Conservation (phyloP, 805 yeast genomes). For the Candida peoriensis region DNA sequence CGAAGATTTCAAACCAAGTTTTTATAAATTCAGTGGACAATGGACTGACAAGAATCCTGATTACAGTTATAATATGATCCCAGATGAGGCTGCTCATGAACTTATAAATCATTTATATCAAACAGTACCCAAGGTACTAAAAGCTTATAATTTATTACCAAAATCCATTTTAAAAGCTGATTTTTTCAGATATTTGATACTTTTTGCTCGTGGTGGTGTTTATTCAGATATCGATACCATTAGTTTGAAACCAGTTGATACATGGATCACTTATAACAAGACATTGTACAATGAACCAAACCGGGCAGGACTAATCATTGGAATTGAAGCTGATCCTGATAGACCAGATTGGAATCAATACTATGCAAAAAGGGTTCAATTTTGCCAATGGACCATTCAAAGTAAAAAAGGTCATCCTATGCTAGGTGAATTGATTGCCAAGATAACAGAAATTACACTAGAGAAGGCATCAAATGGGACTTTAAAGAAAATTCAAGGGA, state of each 20-base stretch:
- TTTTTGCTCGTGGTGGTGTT: slow-evolving; percentile 89
- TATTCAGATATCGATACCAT: slow-evolving; percentile 89
- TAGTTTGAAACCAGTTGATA: slow-evolving; percentile 61
- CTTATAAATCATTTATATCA: slow-evolving; percentile 52
- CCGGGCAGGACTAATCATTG: slow-evolving; percentile 74
- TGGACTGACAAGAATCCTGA: slow-evolving; percentile 66
- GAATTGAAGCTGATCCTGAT: slow-evolving; percentile 97
- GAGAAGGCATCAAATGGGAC: slow-evolving; percentile 42
- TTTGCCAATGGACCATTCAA: slow-evolving; percentile 96
- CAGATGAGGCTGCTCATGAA: slow-evolving; percentile 62
- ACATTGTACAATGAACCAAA: slow-evolving; percentile 14
- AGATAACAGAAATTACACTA: slow-evolving; percentile 72
- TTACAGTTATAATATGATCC: slow-evolving; percentile 65
- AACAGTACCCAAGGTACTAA: slow-evolving; percentile 69
- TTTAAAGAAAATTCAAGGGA: slow-evolving; percentile 45
- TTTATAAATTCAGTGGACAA: slow-evolving; percentile 43
- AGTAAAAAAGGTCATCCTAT: slow-evolving; percentile 89
- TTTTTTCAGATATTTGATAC: slow-evolving; percentile 82
- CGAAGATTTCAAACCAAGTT: slow-evolving; percentile 48
- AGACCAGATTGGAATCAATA: slow-evolving; percentile 89
- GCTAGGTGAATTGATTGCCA: slow-evolving; percentile 71
- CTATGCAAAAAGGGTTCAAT: slow-evolving; percentile 90
- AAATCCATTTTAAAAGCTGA: slow-evolving; percentile 83
- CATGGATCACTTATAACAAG: slow-evolving; percentile 62
- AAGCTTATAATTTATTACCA: slow-evolving; percentile 77